phyloP scores from a whole-genome alignment of 305 asterid species.

The Caryopteris hybrid region DNA sequence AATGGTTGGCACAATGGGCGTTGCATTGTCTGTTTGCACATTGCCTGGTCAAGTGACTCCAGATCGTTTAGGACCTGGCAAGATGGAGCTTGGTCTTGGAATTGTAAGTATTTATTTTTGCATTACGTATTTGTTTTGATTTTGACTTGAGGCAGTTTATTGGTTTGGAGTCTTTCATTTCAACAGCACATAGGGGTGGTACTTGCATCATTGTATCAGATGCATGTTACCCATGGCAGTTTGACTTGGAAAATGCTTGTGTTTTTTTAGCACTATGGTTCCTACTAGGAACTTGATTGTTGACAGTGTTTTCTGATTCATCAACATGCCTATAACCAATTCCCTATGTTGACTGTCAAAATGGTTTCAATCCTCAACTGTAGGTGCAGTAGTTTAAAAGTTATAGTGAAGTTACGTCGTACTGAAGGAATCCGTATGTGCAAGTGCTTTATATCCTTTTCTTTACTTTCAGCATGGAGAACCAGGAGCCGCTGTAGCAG shows the following conservation, averaged over 20 bases:
- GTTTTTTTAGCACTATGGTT: not conserved
- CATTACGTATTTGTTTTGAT: slow-evolving; percentile 11
- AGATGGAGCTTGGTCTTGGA: slow-evolving; percentile 99
- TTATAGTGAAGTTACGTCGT: slow-evolving; percentile 5
- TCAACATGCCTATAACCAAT: not conserved
- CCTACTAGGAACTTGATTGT: not conserved
- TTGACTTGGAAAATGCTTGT: not conserved
- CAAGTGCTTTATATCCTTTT: slow-evolving; percentile 18
- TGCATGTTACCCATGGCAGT: not conserved
- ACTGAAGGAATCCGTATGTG: slow-evolving; percentile 17
- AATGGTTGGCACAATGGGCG: slow-evolving; percentile 98
- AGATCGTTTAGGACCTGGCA: slow-evolving; percentile 95
- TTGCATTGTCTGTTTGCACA: slow-evolving; percentile 91
- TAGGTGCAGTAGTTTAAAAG: slow-evolving; percentile 10
- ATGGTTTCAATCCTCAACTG: not conserved
- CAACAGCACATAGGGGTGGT: not conserved
- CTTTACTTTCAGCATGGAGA: slow-evolving; percentile 83
- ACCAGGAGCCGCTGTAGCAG: slow-evolving; percentile 98
- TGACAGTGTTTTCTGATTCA: not conserved
- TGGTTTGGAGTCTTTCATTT: not conserved
- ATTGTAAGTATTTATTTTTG: slow-evolving; percentile 53
- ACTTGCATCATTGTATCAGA: slow-evolving; percentile 7
- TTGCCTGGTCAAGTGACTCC: slow-evolving; percentile 87
- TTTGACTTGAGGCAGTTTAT: not conserved
- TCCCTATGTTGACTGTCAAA: not conserved